phyloP scores from a whole-genome alignment of 176 grass and related monocot species.

The Luzula sylvatica region DNA sequence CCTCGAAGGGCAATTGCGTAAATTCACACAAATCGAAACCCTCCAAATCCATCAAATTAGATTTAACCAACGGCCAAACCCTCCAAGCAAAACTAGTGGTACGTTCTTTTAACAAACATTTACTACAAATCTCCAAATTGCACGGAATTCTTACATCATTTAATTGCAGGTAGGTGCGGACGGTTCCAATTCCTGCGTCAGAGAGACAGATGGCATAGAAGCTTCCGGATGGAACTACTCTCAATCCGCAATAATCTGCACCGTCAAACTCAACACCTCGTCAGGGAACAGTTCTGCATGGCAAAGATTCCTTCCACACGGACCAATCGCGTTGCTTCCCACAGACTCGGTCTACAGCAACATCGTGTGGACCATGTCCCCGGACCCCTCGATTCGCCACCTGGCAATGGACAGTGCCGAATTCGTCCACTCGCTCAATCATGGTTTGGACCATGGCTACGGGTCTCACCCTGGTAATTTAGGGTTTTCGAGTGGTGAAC shows the following conservation, averaged over 20 bases:
- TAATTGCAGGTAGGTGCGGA: slow-evolving; percentile 70
- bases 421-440: slow-evolving; percentile 70
- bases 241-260: slow-evolving; percentile 81
- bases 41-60: too few species aligned
- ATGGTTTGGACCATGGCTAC: slow-evolving; percentile 65
- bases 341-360: slow-evolving; percentile 82
- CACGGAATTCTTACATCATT: neutral
- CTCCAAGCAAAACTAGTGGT: slow-evolving; percentile 90
- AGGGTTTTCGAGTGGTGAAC: slow-evolving; percentile 34
- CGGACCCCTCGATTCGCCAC: slow-evolving; percentile 45
- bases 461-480: slow-evolving; percentile 61
- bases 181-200: slow-evolving; percentile 75
- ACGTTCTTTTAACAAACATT: too few species aligned
- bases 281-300: slow-evolving; percentile 58
- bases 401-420: slow-evolving; percentile 63
- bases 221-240: slow-evolving; percentile 80
- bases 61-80: slow-evolving; percentile 58
- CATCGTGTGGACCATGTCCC: slow-evolving; percentile 98
- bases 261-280: slow-evolving; percentile 69
- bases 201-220: slow-evolving; percentile 62
- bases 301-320: slow-evolving; percentile 92
- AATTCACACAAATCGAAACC: too few species aligned
- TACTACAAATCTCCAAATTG: too few species aligned
- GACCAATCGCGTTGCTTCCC: slow-evolving; percentile 77
- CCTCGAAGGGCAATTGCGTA: slow-evolving; percentile 29